A percentile compares a stretch with the other conserved stretches of the same genome.
Conservation (phyloP, 139 green algal genomes). For the Chlamydomonas eustigma region DNA sequence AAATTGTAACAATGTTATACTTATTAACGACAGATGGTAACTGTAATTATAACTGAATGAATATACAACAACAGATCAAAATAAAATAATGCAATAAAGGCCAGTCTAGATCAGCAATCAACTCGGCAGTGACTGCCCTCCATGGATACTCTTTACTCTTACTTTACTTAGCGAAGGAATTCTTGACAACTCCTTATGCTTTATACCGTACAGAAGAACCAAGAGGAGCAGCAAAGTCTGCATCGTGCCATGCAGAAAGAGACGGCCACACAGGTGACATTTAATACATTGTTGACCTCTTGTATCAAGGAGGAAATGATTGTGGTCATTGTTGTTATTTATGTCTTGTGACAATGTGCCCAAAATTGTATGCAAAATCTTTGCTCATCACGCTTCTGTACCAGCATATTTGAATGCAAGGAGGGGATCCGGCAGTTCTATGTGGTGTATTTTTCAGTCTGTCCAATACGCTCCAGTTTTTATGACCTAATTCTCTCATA, state of each 20-base stretch:
- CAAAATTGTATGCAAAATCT: background rate
- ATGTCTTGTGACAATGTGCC: background rate
- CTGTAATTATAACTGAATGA: background rate
- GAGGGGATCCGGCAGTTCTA: background rate
- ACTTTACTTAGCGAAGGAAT: background rate
- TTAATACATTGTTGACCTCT: background rate
- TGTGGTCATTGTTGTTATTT: background rate
- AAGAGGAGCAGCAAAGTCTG: conserved; percentile 27
- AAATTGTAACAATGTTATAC: background rate
- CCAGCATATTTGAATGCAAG: background rate
- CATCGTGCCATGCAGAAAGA: conserved; percentile 19
- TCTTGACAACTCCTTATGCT: background rate
- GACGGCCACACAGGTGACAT: conserved; percentile 15
- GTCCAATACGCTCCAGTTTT: too few species aligned
- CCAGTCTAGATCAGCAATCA: background rate
- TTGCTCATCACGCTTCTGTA: too few species aligned
- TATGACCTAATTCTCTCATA: too few species aligned
- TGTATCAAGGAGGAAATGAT: background rate
- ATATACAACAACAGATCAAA: background rate
- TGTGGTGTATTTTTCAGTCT: background rate
- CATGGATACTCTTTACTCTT: background rate
- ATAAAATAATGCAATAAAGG: background rate
- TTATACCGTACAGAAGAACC: conserved; percentile 14
- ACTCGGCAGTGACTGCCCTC: background rate
- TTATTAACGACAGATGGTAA: too few species aligned